Evolutionary conservation across 805 yeast species (phyloP).

Genomic region (Starmerella roubikii): DNA sequence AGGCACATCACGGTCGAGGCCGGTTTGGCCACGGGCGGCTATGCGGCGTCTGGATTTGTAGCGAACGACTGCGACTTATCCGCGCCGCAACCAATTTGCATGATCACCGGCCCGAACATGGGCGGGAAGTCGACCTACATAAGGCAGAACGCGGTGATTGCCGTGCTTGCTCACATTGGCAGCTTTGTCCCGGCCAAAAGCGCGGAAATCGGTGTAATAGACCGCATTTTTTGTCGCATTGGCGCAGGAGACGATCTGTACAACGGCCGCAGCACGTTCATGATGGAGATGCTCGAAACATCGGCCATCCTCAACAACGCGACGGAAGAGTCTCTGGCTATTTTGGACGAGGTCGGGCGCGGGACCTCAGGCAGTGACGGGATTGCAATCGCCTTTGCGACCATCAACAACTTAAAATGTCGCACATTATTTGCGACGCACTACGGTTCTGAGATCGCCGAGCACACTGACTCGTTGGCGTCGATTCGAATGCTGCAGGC

Average conservation of each 20-base stretch:
- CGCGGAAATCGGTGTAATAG: slow-evolving; percentile 57
- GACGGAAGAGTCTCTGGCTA: slow-evolving; percentile 53
- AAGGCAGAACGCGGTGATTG: slow-evolving; percentile 54
- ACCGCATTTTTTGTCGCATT: slow-evolving; percentile 63
- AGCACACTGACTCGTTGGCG: not conserved
- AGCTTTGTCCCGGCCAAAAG: slow-evolving; percentile 54
- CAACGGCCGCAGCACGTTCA: slow-evolving; percentile 73
- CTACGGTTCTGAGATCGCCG: slow-evolving; percentile 42
- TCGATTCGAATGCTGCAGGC: slow-evolving; percentile 13
- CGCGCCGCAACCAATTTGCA: slow-evolving; percentile 30
- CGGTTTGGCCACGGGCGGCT: slow-evolving; percentile 39
- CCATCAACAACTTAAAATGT: slow-evolving; percentile 50
- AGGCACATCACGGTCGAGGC: slow-evolving; percentile 81
- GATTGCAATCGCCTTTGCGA: slow-evolving; percentile 68
- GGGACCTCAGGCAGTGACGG: slow-evolving; percentile 85
- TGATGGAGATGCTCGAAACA: slow-evolving; percentile 87
- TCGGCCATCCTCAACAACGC: slow-evolving; percentile 53
- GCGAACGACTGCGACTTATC: slow-evolving; percentile 32
- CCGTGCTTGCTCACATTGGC: slow-evolving; percentile 64
- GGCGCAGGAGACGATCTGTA: slow-evolving; percentile 69
- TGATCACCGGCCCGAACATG: slow-evolving; percentile 86
- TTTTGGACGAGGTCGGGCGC: slow-evolving; percentile 79
- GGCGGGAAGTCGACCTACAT: slow-evolving; percentile 76
- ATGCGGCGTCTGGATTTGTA: slow-evolving; percentile 31
- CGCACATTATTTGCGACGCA: slow-evolving; percentile 84